These are phyloP conservation scores for carrot (Daucus carota) DNA, from an alignment of 129 eudicot species.

Conservation along the genomic window DNA sequence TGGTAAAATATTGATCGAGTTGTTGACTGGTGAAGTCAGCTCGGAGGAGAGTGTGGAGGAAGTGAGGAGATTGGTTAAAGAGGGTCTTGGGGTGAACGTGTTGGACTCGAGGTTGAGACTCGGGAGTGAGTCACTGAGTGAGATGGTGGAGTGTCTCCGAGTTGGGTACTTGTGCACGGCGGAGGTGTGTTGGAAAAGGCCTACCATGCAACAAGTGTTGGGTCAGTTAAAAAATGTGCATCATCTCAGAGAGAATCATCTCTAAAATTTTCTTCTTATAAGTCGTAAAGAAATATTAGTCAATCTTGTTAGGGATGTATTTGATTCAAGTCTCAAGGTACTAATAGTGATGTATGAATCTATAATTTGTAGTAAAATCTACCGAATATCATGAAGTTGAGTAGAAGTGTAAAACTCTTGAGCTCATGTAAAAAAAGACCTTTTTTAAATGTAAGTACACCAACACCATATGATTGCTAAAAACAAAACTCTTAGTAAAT, in stretches of 20 bases:
- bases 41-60: constrained; percentile 29
- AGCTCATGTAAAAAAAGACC: too few relatives aligned
- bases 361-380: too few relatives aligned
- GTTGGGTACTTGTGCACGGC: constrained; percentile 93
- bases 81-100: constrained; percentile 43
- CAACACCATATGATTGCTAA: too few relatives aligned
- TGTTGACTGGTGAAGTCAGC: constrained; percentile 52
- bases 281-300: too few relatives aligned
- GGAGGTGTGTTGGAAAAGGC: constrained; percentile 65
- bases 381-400: too few relatives aligned
- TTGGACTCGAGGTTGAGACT: constrained; percentile 61
- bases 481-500: too few relatives aligned
- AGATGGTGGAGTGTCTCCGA: constrained; percentile 85
- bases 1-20: constrained; percentile 52
- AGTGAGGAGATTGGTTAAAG: constrained; percentile 51
- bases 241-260: not conserved
- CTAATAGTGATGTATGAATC: too few relatives aligned
- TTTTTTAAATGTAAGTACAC: too few relatives aligned
- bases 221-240: constrained; percentile 63
- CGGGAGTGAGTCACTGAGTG: constrained; percentile 54
- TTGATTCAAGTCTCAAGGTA: too few relatives aligned
- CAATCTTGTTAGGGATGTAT: too few relatives aligned
- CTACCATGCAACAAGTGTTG: constrained; percentile 83
- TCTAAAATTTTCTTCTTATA: too few relatives aligned
- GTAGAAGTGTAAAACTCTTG: too few relatives aligned